These are phyloP conservation scores for Saccharomyces hybrid DNA, from an alignment of 1,139 yeast genomes.

Conservation along the genomic window DNA sequence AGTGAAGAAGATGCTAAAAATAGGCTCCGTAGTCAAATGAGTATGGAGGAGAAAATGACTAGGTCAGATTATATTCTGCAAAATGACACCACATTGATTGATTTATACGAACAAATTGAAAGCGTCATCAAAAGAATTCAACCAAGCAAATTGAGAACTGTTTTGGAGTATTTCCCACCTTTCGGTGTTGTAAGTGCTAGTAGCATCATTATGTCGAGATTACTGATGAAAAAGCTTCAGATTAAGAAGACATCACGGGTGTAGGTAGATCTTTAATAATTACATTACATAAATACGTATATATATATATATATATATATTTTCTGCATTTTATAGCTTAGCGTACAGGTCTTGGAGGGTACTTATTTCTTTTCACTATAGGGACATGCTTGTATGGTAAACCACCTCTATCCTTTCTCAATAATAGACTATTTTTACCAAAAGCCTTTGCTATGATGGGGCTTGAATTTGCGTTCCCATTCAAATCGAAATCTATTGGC, in stretches of 20 bases:
- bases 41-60: conserved; percentile 47
- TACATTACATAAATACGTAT: background rate
- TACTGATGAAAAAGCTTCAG: background rate
- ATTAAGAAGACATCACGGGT: background rate
- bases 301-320: background rate
- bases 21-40: conserved; percentile 73
- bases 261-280: background rate
- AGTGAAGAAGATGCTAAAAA: conserved; percentile 58
- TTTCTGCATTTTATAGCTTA: background rate
- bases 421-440: conserved; percentile 27
- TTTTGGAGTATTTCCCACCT: conserved; percentile 47
- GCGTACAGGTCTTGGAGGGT: conserved; percentile 23
- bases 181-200: conserved; percentile 53
- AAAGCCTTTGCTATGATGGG: conserved; percentile 31
- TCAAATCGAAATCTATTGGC: conserved; percentile 24
- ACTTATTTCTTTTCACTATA: conserved; percentile 25
- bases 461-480: conserved; percentile 9
- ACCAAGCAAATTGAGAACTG: conserved; percentile 40
- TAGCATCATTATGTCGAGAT: conserved; percentile 16
- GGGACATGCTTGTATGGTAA: conserved; percentile 31
- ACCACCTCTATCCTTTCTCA: conserved; percentile 32
- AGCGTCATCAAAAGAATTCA: conserved; percentile 37
- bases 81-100: conserved; percentile 49
- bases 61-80: conserved; percentile 63
- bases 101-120: conserved; percentile 44